A percentile compares a stretch with the other conserved stretches of the same genome.
Conservation (phyloP, 768 basidiomycete genomes). For the Mycena maculata region DNA sequence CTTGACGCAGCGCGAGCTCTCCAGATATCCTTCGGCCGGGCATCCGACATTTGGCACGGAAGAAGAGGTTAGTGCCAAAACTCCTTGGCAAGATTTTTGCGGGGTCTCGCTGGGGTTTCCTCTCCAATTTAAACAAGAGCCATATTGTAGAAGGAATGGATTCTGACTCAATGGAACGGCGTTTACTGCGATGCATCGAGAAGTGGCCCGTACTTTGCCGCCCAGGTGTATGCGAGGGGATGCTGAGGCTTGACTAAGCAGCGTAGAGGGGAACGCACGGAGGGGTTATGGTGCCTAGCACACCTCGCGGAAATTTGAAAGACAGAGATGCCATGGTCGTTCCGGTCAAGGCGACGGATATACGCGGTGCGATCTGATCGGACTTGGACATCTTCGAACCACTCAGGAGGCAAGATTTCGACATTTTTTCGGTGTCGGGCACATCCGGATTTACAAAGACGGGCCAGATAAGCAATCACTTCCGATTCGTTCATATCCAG, state of each 20-base stretch:
- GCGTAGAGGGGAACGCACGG: constrained; percentile 48
- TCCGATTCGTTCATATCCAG: too few species aligned
- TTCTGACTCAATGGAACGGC: too few species aligned
- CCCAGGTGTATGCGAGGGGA: constrained; percentile 72
- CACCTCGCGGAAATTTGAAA: constrained; percentile 54
- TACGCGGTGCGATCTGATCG: too few species aligned
- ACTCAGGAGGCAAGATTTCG: too few species aligned
- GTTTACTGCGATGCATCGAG: constrained; percentile 74
- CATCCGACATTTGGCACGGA: constrained; percentile 63
- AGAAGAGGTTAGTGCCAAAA: constrained; percentile 57
- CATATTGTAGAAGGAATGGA: background rate
- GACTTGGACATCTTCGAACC: too few species aligned
- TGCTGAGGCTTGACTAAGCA: constrained; percentile 48
- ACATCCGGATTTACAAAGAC: too few species aligned
- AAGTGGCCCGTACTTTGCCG: constrained; percentile 60
- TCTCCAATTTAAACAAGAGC: constrained; percentile 57
- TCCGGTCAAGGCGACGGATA: background rate
- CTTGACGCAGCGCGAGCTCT: constrained; percentile 61
- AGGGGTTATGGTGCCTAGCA: constrained; percentile 56
- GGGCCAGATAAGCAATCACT: too few species aligned
- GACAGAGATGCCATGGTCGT: constrained; percentile 3
- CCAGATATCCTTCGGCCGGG: constrained; percentile 73
- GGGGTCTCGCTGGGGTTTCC: constrained; percentile 80
- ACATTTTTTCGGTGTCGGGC: too few species aligned
- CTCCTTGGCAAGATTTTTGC: constrained; percentile 59